These are phyloP conservation scores for Citrullus mucosospermus DNA, from an alignment of 306 rosid genomes.

Conservation along the genomic window DNA sequence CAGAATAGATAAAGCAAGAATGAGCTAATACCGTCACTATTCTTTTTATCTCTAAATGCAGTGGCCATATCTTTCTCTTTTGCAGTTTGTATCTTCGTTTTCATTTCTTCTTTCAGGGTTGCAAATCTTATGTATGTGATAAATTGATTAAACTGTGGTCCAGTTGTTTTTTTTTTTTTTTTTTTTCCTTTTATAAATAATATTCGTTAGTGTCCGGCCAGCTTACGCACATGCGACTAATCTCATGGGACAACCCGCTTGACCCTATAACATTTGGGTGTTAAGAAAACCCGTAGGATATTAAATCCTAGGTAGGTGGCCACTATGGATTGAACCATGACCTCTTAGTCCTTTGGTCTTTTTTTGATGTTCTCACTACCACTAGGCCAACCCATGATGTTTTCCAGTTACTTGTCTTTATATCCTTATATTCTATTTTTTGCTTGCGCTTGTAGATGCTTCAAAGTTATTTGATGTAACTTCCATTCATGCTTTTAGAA, in stretches of 20 bases:
- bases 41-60: neutral
- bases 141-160: neutral
- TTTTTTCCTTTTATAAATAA: too few relatives aligned
- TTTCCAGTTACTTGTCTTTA: neutral
- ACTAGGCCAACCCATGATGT: too few relatives aligned
- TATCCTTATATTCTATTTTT: neutral
- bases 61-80: neutral
- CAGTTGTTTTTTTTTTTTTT: neutral
- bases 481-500: neutral
- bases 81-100: neutral
- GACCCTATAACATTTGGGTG: too few relatives aligned
- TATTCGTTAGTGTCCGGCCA: too few relatives aligned
- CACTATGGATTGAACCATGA: too few relatives aligned
- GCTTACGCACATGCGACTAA: too few relatives aligned
- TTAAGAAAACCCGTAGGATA: too few relatives aligned
- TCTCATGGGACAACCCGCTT: too few relatives aligned
- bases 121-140: neutral
- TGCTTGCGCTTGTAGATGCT: neutral
- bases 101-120: neutral
- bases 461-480: neutral
- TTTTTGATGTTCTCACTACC: too few relatives aligned
- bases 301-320: too few relatives aligned
- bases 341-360: too few relatives aligned
- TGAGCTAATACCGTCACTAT: neutral
- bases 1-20: conserved; percentile 8